Evolutionary conservation across 228 moss, liverwort and hornwort genomes (phyloP).

Genomic region (Sphagnum magellanicum): DNA sequence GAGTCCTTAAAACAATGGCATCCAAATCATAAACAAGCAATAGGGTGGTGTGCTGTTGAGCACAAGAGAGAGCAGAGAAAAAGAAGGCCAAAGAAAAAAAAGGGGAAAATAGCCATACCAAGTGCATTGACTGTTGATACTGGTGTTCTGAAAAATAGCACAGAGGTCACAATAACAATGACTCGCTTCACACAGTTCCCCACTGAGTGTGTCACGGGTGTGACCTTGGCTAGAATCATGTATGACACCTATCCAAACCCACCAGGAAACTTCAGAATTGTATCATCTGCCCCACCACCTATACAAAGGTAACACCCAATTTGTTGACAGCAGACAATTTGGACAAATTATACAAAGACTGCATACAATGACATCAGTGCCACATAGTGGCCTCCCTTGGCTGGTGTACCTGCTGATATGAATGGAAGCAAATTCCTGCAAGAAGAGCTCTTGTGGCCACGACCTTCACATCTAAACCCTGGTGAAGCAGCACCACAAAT

Average conservation of each 20-base stretch:
- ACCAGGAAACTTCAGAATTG: neutral
- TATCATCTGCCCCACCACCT: too few species aligned
- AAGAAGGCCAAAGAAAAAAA: neutral
- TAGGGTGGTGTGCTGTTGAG: too few species aligned
- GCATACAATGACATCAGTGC: too few species aligned
- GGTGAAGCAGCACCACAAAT: neutral
- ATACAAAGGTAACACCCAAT: too few species aligned
- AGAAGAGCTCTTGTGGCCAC: constrained; percentile 74
- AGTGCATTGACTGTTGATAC: constrained; percentile 87
- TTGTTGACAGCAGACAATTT: too few species aligned
- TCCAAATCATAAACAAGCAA: too few species aligned
- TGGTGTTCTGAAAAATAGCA: constrained; percentile 87
- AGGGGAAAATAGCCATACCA: constrained; percentile 16
- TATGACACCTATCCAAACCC: constrained; percentile 61
- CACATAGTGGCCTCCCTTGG: neutral
- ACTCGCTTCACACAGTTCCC: constrained; percentile 99
- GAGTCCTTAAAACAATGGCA: too few species aligned
- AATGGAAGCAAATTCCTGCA: constrained; percentile 89
- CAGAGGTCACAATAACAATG: constrained; percentile 95
- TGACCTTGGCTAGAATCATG: constrained; percentile 85
- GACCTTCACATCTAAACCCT: constrained; percentile 83
- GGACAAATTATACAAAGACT: too few species aligned
- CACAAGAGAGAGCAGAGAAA: too few species aligned
- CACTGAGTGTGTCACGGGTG: constrained; percentile 94
- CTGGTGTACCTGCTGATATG: constrained; percentile 75